phyloP scores from a whole-genome alignment of 768 basidiomycete genomes.

The Calocera cornea region DNA sequence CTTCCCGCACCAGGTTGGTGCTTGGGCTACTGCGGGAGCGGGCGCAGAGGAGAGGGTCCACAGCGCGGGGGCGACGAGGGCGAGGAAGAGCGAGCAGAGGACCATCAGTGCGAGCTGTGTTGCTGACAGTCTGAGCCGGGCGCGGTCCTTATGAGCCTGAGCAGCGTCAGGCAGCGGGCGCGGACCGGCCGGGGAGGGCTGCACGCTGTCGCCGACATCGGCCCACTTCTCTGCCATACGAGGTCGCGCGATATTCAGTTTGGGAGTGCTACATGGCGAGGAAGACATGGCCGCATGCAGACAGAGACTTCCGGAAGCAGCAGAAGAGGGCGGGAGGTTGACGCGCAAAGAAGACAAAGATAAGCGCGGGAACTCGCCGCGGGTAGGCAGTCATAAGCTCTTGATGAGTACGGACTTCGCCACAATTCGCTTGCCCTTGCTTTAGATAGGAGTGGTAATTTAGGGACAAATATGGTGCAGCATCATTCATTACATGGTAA shows the following conservation, averaged over 20 bases:
- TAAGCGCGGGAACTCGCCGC: no score
- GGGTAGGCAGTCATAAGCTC: no score
- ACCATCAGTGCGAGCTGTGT: not conserved
- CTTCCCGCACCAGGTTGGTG: constrained; percentile 34
- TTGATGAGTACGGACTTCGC: no score
- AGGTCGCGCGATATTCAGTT: not conserved
- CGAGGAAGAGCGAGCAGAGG: not conserved
- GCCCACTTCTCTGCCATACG: not conserved
- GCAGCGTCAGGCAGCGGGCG: not conserved
- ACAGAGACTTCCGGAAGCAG: not conserved
- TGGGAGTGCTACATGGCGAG: not conserved
- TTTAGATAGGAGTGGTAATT: no score
- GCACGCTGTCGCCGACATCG: constrained; percentile 1
- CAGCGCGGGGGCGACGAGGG: not conserved
- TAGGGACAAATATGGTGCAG: no score
- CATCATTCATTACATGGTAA: no score
- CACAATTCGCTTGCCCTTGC: no score
- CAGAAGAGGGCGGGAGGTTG: not conserved
- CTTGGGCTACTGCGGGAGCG: not conserved
- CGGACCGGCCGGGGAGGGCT: not conserved
- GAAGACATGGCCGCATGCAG: not conserved
- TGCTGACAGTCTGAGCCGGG: not conserved
- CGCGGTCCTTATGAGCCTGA: not conserved
- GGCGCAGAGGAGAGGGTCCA: not conserved
- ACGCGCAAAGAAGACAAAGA: no score